Conservation (phyloP, 495 filamentous ascomycete species). For the Aspergillus steynii region DNA sequence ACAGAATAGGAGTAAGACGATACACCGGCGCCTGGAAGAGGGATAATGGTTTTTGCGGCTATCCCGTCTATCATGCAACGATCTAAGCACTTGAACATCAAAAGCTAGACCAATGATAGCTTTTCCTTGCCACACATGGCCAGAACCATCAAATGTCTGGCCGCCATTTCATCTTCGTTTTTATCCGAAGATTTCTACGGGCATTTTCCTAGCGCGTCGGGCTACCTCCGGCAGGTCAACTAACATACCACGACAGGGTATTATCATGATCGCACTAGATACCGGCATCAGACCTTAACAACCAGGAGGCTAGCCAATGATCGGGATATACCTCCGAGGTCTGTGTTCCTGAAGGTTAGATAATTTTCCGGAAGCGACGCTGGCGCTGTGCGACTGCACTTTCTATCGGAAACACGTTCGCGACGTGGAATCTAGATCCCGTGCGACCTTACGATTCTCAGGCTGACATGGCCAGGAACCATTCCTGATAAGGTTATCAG, state of each 20-base stretch:
- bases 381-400: neutral
- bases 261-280: neutral
- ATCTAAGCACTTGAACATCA: neutral
- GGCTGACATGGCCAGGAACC: neutral
- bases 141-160: neutral
- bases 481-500: neutral
- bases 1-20: neutral
- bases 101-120: constrained; percentile 6
- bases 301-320: neutral
- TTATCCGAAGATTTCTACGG: constrained; percentile 3
- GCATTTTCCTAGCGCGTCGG: neutral
- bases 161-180: neutral
- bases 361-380: neutral
- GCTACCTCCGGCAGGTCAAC: neutral
- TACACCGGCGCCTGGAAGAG: constrained; percentile 19
- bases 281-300: neutral
- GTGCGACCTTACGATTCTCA: neutral
- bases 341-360: neutral
- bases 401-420: neutral
- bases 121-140: constrained; percentile 6
- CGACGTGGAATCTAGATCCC: neutral
- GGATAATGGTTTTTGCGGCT: constrained; percentile 16
- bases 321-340: neutral
- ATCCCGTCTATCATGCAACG: constrained; percentile 1
- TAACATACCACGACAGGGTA: neutral